Conservation (phyloP, 805 yeast genomes). For the Millerozyma miso region DNA sequence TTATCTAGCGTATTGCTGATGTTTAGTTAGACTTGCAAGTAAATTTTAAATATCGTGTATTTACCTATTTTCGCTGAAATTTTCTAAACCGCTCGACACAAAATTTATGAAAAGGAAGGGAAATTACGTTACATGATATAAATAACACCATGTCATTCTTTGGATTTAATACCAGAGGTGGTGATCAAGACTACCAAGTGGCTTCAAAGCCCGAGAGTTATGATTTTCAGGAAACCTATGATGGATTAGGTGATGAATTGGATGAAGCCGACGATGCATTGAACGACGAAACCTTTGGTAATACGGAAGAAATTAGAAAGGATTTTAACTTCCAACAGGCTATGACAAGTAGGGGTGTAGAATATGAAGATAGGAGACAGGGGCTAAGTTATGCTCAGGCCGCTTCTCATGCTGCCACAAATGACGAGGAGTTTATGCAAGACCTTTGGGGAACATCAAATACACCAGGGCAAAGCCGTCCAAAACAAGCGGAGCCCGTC, state of each 20-base stretch:
- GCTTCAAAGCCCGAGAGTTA: conserved; percentile 31
- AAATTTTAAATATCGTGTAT: background rate
- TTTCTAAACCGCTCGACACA: conserved; percentile 1
- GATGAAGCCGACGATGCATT: conserved; percentile 73
- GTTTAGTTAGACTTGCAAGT: conserved; percentile 32
- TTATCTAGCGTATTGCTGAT: conserved; percentile 76
- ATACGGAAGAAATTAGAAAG: conserved; percentile 44
- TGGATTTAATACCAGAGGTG: conserved; percentile 54
- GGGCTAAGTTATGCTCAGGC: conserved; percentile 39
- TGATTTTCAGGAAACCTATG: conserved; percentile 83
- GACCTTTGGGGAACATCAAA: conserved; percentile 41
- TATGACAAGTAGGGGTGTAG: conserved; percentile 6
- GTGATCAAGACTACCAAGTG: conserved; percentile 19
- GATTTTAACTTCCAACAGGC: conserved; percentile 59
- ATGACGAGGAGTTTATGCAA: conserved; percentile 44
- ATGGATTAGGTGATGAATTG: conserved; percentile 64
- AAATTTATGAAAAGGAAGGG: background rate
- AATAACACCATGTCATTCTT: conserved; percentile 54
- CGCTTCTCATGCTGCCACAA: conserved; percentile 24
- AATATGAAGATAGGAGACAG: conserved; percentile 10
- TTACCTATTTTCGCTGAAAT: background rate
- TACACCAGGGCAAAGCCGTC: conserved; percentile 23
- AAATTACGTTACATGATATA: background rate
- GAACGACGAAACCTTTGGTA: conserved; percentile 78
- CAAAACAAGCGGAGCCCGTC: conserved; percentile 17